Evolutionary conservation across 805 yeast species (phyloP).

Genomic region (Millerago galiae): DNA sequence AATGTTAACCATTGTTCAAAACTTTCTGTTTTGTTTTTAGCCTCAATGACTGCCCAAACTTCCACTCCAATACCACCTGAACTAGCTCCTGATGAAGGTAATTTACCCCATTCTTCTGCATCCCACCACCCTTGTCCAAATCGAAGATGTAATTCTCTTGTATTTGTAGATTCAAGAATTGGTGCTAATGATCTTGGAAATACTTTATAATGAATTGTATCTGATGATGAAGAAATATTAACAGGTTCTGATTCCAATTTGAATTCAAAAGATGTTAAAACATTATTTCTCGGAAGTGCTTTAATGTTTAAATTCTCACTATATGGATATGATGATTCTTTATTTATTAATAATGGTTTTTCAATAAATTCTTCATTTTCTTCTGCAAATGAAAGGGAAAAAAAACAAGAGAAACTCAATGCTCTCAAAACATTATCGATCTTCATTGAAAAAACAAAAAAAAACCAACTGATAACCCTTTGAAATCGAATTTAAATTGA

Average conservation of each 20-base stretch:
- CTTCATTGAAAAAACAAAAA: too few relatives aligned
- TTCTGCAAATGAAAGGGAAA: neutral
- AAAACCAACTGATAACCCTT: too few relatives aligned
- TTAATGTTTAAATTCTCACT: conserved; percentile 54
- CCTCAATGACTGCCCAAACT: conserved; percentile 80
- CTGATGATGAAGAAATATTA: conserved; percentile 14
- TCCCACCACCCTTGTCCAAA: conserved; percentile 97
- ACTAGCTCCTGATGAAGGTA: conserved; percentile 63
- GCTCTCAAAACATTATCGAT: neutral
- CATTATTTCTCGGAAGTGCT: conserved; percentile 68
- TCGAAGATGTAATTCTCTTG: conserved; percentile 74
- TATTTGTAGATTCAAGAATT: conserved; percentile 54
- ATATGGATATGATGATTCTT: conserved; percentile 33
- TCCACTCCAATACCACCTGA: conserved; percentile 97
- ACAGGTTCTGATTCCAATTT: conserved; percentile 47
- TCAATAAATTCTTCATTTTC: neutral
- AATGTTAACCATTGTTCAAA: conserved; percentile 62
- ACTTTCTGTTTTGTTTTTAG: conserved; percentile 47
- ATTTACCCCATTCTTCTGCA: conserved; percentile 74
- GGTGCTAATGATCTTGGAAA: conserved; percentile 85
- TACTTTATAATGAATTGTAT: conserved; percentile 46
- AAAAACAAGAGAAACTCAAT: neutral
- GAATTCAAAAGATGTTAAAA: conserved; percentile 69
- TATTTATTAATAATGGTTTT: conserved; percentile 3
- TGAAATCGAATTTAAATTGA: too few relatives aligned